phyloP scores from a whole-genome alignment of 805 yeast species.

The Candida adriatica region DNA sequence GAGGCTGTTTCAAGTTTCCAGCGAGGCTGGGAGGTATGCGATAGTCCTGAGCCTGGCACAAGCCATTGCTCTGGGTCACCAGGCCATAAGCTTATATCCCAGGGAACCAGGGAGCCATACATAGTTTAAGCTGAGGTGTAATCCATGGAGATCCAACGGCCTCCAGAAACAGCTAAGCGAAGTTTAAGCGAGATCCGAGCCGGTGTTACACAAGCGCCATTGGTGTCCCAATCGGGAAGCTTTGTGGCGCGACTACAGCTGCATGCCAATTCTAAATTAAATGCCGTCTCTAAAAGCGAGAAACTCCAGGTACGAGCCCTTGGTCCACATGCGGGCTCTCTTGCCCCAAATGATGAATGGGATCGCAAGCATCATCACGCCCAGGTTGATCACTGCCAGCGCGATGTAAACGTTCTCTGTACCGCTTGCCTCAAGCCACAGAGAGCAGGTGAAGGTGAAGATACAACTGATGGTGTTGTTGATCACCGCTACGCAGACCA shows the following conservation, averaged over 20 bases:
- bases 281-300: conserved; percentile 46
- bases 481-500: conserved; percentile 61
- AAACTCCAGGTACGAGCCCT: conserved; percentile 44
- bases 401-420: conserved; percentile 54
- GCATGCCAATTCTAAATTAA: conserved; percentile 4
- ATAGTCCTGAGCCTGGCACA: no score
- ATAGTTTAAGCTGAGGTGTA: no score
- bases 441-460: conserved; percentile 59
- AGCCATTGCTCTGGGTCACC: no score
- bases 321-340: conserved; percentile 50
- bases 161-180: no score
- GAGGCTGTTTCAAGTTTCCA: no score
- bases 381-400: conserved; percentile 52
- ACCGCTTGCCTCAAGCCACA: conserved; percentile 52
- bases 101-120: no score
- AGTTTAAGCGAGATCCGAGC: neutral
- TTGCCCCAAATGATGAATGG: conserved; percentile 61
- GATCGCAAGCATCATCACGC: conserved; percentile 47
- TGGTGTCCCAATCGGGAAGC: neutral
- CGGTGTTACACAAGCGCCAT: neutral
- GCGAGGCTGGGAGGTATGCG: no score
- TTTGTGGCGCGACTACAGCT: neutral
- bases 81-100: no score
- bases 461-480: conserved; percentile 60
- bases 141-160: no score